Conservation (phyloP, 1,284 basidiomycete genomes). For the Tilletia walkeri region DNA sequence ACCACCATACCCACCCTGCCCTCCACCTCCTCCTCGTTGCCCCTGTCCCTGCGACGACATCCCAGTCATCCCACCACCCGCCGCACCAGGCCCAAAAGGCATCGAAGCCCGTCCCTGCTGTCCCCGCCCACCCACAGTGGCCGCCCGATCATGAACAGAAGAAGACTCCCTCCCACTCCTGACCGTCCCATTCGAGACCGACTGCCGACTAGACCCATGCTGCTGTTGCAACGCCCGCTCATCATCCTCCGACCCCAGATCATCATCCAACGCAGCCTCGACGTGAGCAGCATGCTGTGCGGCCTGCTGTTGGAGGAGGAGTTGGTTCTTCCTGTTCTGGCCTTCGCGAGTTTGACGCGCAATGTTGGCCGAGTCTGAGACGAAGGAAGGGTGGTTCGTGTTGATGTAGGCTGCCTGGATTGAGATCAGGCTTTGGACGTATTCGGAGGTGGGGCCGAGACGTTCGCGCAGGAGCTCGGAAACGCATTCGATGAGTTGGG, state of each 20-base stretch:
- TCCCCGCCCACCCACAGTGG: no score
- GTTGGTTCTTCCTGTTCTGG: slow-evolving; percentile 37
- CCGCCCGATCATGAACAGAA: not conserved
- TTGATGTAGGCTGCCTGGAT: slow-evolving; percentile 99
- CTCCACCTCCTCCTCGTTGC: slow-evolving; percentile 10
- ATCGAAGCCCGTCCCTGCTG: not conserved
- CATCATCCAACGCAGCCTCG: slow-evolving; percentile 36
- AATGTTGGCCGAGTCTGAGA: slow-evolving; percentile 58
- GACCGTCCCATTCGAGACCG: not conserved
- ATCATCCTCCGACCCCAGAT: slow-evolving; percentile 39
- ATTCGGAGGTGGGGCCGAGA: slow-evolving; percentile 91
- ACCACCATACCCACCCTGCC: not conserved
- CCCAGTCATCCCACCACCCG: no score
- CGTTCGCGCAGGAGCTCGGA: slow-evolving; percentile 92
- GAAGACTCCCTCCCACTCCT: not conserved
- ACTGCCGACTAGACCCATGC: not conserved
- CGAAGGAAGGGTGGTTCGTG: slow-evolving; percentile 91
- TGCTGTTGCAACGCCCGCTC: slow-evolving; percentile 19
- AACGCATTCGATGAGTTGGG: slow-evolving; percentile 93
- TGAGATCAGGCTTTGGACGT: slow-evolving; percentile 89
- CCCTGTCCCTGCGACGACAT: not conserved
- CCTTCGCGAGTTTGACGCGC: slow-evolving; percentile 49
- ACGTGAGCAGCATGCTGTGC: not conserved
- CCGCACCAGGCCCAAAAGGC: not conserved
- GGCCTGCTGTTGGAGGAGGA: slow-evolving; percentile 32